Evolutionary conservation across 1,284 basidiomycete genomes (phyloP), one percentile per base, ranked within the genome.

Genomic region (Ustilago cynodontis): DNA sequence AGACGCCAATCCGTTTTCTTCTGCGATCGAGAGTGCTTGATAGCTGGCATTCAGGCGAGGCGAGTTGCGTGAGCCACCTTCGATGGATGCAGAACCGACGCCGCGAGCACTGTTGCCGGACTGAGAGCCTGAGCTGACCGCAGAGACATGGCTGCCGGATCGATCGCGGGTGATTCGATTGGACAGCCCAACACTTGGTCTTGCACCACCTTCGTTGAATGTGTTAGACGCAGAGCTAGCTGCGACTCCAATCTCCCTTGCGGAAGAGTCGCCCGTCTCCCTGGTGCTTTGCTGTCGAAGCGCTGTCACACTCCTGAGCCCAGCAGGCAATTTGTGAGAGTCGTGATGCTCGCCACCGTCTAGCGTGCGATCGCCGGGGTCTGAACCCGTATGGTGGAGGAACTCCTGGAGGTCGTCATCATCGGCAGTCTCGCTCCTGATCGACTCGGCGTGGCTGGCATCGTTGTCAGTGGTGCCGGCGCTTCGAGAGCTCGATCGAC

Each of bases 331-430:
- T 4, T 39, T 53, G 31, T 75, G 72, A 16, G 51, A 57, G 47
- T 75, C 68, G 33, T 71, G 64, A 28, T 41, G 61, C 29, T 78
- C 76, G 16, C 60, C 59, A 14, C 65, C 72, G 13, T 67, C 76
- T 6, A 63, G 37, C 13, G 53, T 78, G 29, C 22, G 58, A 28
- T 63, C 67, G 20, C 60, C 58, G 6, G 57, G 24, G 18, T 59
- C 50, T 1, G 71, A 55, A 1, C 20, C 55, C 6, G 54, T 54
- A 18, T 68, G 65, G n/a, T 67, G 65, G 16, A 78, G 59, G 26
- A 76, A 78, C 41, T 78, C 77, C 26, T 78, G 77, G 26, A 67
- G 31, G 24, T 78, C 77, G 29, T 76, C 75, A 26, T 65, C 70
- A 24, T 64, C 64, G 14, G 52, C 53, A 11, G 59, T 52, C 29